A percentile compares a stretch with the other conserved stretches of the same genome.
Conservation (phyloP, 2,329 filamentous ascomycete species). For the Fusarium piperis region DNA sequence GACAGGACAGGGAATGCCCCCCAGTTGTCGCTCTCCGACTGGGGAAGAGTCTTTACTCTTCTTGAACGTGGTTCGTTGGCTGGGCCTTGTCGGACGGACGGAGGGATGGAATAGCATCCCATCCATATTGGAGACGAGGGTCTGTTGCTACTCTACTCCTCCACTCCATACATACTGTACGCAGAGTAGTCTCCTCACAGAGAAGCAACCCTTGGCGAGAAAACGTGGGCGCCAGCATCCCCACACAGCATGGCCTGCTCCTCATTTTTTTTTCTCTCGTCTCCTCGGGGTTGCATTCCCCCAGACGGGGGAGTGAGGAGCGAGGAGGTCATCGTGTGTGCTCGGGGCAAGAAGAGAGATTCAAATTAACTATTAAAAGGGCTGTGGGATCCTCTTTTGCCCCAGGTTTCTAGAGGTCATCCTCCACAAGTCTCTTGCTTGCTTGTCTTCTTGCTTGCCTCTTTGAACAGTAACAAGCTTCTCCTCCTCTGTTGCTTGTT, state of each 20-base stretch:
- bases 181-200: background rate
- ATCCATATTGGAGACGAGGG: slow-evolving; percentile 14
- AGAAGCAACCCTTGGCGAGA: slow-evolving; percentile 14
- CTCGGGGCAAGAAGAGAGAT: background rate
- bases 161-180: background rate
- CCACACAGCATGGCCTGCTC: slow-evolving; percentile 24
- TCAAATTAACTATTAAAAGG: slow-evolving; percentile 35
- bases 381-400: slow-evolving; percentile 2
- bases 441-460: background rate
- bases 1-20: slow-evolving; percentile 5
- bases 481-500: background rate
- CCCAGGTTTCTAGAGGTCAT: background rate
- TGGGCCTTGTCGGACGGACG: slow-evolving; percentile 11
- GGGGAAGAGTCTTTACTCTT: background rate
- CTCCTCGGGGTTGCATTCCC: slow-evolving; percentile 18
- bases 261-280: slow-evolving; percentile 1
- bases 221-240: slow-evolving; percentile 13
- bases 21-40: background rate
- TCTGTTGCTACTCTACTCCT: background rate
- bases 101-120: slow-evolving; percentile 26
- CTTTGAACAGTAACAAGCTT: background rate
- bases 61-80: slow-evolving; percentile 25
- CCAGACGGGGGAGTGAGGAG: slow-evolving; percentile 18
- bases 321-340: slow-evolving; percentile 1
- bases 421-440: background rate